A percentile compares a stretch with the other conserved stretches of the same genome.
These are phyloP conservation scores for Penicillium sp. DNA, from an alignment of 2,329 filamentous ascomycete species.

Conservation along the genomic window DNA sequence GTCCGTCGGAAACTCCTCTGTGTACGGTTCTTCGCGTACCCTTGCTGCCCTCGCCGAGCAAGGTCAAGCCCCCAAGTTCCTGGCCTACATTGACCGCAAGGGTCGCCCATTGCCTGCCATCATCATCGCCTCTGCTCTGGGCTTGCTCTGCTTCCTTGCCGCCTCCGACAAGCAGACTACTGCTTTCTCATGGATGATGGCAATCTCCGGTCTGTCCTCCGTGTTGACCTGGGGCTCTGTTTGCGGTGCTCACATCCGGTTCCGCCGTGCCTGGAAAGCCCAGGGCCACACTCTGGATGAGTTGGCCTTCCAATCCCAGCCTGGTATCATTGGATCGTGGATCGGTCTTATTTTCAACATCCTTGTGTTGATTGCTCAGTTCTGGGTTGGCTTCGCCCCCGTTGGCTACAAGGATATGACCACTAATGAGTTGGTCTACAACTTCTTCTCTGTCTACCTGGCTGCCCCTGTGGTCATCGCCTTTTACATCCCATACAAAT, in stretches of 20 bases:
- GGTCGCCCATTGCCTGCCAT: slow-evolving; percentile 80
- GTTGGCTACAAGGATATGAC: slow-evolving; percentile 57
- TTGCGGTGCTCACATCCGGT: slow-evolving; percentile 88
- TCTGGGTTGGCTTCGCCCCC: slow-evolving; percentile 83
- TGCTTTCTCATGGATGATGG: slow-evolving; percentile 78
- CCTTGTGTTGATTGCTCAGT: slow-evolving; percentile 77
- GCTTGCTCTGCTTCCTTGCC: slow-evolving; percentile 76
- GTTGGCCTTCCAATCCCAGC: slow-evolving; percentile 77
- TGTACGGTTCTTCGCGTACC: slow-evolving; percentile 89
- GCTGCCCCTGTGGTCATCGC: slow-evolving; percentile 58
- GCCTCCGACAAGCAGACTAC: slow-evolving; percentile 60
- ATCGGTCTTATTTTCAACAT: slow-evolving; percentile 74
- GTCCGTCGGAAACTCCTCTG: slow-evolving; percentile 86
- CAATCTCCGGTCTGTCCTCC: slow-evolving; percentile 70
- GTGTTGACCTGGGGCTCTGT: slow-evolving; percentile 82
- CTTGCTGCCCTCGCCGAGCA: slow-evolving; percentile 88
- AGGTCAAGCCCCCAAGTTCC: slow-evolving; percentile 73
- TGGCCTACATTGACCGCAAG: slow-evolving; percentile 79
- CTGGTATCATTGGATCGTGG: slow-evolving; percentile 78
- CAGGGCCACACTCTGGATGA: slow-evolving; percentile 72
- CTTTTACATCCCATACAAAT: slow-evolving; percentile 73
- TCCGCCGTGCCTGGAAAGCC: slow-evolving; percentile 74
- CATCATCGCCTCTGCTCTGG: slow-evolving; percentile 63
- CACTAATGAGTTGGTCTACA: slow-evolving; percentile 53
- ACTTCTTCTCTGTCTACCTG: slow-evolving; percentile 68